These are phyloP conservation scores for Wickerhamomyces tratensis DNA, from an alignment of 805 yeast genomes.

Conservation along the genomic window DNA sequence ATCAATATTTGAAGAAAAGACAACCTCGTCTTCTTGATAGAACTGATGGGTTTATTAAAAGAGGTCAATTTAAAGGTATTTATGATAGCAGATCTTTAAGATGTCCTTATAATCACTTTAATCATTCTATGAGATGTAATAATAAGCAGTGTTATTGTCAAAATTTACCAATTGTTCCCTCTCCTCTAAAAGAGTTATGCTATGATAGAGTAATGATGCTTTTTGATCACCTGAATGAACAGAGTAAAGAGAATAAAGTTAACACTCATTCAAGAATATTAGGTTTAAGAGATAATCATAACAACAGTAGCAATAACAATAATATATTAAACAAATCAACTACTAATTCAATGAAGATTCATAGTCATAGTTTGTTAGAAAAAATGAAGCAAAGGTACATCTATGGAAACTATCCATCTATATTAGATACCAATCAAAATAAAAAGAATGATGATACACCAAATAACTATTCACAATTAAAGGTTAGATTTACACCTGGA, in stretches of 20 bases:
- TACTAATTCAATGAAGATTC: background rate
- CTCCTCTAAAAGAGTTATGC: conserved; percentile 4
- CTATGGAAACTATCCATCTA: too few relatives aligned
- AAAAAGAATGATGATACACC: too few relatives aligned
- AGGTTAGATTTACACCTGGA: background rate
- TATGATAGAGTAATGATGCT: background rate
- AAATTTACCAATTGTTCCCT: conserved; percentile 6
- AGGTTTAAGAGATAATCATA: background rate
- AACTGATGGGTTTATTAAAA: conserved; percentile 3
- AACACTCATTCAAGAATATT: background rate
- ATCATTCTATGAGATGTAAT: background rate
- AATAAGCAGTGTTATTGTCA: conserved; percentile 6
- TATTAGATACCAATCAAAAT: too few relatives aligned
- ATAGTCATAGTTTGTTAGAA: background rate
- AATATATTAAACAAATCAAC: too few relatives aligned
- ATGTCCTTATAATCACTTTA: conserved; percentile 8
- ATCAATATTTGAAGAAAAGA: too few relatives aligned
- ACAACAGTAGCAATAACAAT: too few relatives aligned
- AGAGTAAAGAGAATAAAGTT: too few relatives aligned
- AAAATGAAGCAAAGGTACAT: background rate
- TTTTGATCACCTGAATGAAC: background rate
- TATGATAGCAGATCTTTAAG: conserved; percentile 17
- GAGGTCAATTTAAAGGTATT: conserved; percentile 20
- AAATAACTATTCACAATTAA: too few relatives aligned
- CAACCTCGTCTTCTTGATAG: too few relatives aligned